Evolutionary conservation across 2,329 filamentous ascomycete genomes (phyloP), one percentile per base, ranked within the genome.

Genomic region (Sclerotinia borealis): DNA sequence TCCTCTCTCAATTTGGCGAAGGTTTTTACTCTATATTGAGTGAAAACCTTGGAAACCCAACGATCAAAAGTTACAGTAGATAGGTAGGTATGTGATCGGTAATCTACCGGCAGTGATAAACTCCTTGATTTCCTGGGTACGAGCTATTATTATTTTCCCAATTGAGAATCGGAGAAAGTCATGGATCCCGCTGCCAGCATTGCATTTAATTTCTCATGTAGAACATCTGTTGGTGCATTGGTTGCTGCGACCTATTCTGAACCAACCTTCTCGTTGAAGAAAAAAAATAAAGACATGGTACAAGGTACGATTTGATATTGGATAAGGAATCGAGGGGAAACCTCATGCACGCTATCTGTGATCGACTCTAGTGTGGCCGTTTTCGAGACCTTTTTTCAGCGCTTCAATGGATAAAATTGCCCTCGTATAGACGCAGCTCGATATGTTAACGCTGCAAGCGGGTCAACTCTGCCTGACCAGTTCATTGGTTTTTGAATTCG

Each of bases 381-480:
- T 39, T 62, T 36, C 19, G 50, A 62, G 50, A 11, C 50, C 59
- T 62, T 54, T 54, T 19, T 47, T 31, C 51, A 62, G 50, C 60
- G 60, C 60, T 62, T 62, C 60, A 62, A 62, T 39, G 37, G 50
- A 52, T 37, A 39, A 52, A 52, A 34, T 61, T 61, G 34, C 34
- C 25, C 55, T 58, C 50, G 50, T 62, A 63, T 59, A 63, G 61
- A 63, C 61, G 61, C 61, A 63, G 61, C 54, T 63, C 61, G 61
- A 54, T 54, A 43, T 41, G 54, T 63, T 59, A 22, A 63, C 61
- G 61, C 61, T 63, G 45, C 48, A 63, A 54, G 54, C 61, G 61
- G 61, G 54, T 43, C 54, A 45, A 25, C 27, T 56, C 50, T 48
- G 37, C 39, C 50, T 37, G 29, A 49, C n/a, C 41, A 22, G 15